phyloP scores from a whole-genome alignment of 2,329 filamentous ascomycete genomes.

The Colletotrichum destructivum region DNA sequence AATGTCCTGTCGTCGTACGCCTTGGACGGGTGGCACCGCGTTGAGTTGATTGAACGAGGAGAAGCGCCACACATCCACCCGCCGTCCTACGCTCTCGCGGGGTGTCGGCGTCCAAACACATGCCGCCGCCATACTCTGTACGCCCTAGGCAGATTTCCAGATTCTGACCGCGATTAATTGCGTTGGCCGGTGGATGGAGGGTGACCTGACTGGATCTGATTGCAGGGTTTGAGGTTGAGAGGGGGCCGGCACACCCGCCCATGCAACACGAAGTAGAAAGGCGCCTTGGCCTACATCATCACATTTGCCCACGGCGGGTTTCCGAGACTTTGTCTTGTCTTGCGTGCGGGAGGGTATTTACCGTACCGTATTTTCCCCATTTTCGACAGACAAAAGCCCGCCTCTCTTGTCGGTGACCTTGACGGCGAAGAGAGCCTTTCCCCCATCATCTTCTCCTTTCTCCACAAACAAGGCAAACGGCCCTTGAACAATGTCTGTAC shows the following conservation, averaged over 20 bases:
- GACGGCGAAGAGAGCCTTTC: background rate
- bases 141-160: conserved; percentile 1
- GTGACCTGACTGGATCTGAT: conserved; percentile 7
- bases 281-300: conserved; percentile 37
- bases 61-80: background rate
- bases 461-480: background rate
- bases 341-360: too few species aligned
- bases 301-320: conserved; percentile 4
- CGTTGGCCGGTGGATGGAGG: conserved; percentile 11
- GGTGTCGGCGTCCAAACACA: conserved; percentile 21
- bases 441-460: too few species aligned
- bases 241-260: conserved; percentile 32
- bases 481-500: background rate
- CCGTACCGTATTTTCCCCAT: background rate
- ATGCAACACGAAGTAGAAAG: conserved; percentile 11
- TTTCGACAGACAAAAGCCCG: background rate
- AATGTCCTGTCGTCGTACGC: background rate
- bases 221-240: background rate
- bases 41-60: conserved; percentile 11
- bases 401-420: background rate
- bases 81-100: conserved; percentile 10
- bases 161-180: conserved; percentile 10
- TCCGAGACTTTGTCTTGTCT: background rate
- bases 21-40: conserved; percentile 3
- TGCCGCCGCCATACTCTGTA: conserved; percentile 24